These are phyloP conservation scores for Mycena polygramma DNA, from an alignment of 768 basidiomycete genomes.

Conservation along the genomic window DNA sequence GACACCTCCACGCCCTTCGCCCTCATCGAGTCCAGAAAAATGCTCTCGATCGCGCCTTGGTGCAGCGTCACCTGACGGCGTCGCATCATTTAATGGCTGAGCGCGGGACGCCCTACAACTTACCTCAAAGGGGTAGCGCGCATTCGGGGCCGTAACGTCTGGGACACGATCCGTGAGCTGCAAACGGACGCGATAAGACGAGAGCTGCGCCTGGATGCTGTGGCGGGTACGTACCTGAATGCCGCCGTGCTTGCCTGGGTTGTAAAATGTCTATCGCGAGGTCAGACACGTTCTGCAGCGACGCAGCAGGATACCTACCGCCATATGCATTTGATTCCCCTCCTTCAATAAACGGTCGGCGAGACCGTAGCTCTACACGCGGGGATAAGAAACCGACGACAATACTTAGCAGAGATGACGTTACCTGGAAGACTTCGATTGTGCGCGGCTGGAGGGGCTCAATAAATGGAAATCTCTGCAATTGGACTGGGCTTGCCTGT, in stretches of 20 bases:
- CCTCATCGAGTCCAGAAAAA: slow-evolving; percentile 70
- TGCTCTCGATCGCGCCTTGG: slow-evolving; percentile 73
- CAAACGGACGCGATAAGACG: slow-evolving; percentile 1
- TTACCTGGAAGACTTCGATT: slow-evolving; percentile 66
- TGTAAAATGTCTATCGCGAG: slow-evolving; percentile 75
- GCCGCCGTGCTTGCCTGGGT: slow-evolving; percentile 68
- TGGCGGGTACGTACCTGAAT: slow-evolving; percentile 63
- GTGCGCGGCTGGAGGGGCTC: slow-evolving; percentile 47
- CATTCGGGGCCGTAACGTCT: slow-evolving; percentile 71
- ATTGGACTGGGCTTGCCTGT: slow-evolving; percentile 58
- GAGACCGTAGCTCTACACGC: slow-evolving; percentile 78
- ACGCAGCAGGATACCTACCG: slow-evolving; percentile 57
- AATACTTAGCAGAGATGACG: not conserved
- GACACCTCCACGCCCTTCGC: slow-evolving; percentile 61
- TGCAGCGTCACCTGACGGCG: slow-evolving; percentile 64
- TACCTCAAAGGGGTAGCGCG: slow-evolving; percentile 82
- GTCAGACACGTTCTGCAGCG: not conserved
- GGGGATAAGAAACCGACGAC: not conserved
- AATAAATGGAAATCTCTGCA: not conserved
- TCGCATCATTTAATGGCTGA: not conserved
- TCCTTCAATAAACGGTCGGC: slow-evolving; percentile 73
- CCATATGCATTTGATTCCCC: slow-evolving; percentile 78
- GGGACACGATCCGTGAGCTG: slow-evolving; percentile 74
- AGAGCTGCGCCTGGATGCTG: too few relatives aligned
- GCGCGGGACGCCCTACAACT: not conserved